These are phyloP conservation scores for Monosporozyma solicola DNA, from an alignment of 805 yeast genomes.

Conservation along the genomic window DNA sequence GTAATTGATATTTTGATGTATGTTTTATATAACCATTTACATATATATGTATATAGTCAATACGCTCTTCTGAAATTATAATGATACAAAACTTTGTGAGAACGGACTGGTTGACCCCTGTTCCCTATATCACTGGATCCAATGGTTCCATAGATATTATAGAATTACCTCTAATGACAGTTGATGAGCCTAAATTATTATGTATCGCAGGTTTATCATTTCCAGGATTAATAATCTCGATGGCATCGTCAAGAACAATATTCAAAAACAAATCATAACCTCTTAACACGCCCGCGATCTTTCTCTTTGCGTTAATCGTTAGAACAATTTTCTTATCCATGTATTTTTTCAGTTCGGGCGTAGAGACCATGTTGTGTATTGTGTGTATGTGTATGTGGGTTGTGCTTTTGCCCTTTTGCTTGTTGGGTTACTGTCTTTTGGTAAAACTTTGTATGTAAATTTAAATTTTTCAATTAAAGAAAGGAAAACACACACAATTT, in stretches of 20 bases:
- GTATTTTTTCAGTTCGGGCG: conserved; percentile 56
- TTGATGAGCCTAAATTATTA: conserved; percentile 49
- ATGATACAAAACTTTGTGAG: not conserved
- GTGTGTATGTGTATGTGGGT: not conserved
- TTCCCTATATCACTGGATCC: conserved; percentile 12
- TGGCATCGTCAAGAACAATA: conserved; percentile 61
- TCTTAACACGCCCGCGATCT: conserved; percentile 67
- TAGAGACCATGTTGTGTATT: conserved; percentile 40
- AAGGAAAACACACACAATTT: not conserved
- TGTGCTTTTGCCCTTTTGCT: not conserved
- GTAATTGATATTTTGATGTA: conserved; percentile 2
- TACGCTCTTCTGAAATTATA: not conserved
- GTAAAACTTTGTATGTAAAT: not conserved
- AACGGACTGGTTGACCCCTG: not conserved
- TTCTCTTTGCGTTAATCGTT: conserved; percentile 70
- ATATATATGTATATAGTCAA: not conserved
- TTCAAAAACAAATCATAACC: conserved; percentile 82
- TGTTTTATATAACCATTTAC: not conserved
- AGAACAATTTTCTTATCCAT: conserved; percentile 68
- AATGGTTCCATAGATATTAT: conserved; percentile 59
- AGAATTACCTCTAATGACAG: conserved; percentile 71
- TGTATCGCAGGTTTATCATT: conserved; percentile 18
- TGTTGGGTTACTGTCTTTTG: not conserved
- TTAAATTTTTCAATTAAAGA: not conserved
- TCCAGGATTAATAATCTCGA: conserved; percentile 37